Evolutionary conservation across 768 basidiomycete species (phyloP).

Genomic region (Lentinus tigrinus): DNA sequence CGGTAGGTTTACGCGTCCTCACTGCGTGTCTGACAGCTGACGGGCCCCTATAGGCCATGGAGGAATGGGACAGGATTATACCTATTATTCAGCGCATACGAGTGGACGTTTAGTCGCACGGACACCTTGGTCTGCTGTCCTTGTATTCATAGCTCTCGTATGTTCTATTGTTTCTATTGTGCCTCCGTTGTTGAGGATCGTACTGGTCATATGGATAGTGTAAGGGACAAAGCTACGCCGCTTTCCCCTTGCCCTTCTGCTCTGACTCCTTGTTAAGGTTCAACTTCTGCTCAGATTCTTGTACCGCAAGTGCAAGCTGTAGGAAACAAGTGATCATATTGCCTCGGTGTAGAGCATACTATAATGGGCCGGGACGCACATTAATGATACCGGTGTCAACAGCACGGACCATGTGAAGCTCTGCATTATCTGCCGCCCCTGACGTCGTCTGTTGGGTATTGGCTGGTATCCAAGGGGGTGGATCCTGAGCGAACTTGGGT

Average conservation of each 20-base stretch:
- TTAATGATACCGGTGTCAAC: constrained; percentile 85
- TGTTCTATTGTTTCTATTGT: neutral
- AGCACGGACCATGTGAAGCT: constrained; percentile 73
- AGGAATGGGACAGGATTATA: constrained; percentile 96
- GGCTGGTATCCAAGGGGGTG: constrained; percentile 80
- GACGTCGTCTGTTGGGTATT: constrained; percentile 65
- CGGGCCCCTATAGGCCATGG: constrained; percentile 68
- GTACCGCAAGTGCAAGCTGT: constrained; percentile 73
- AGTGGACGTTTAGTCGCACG: constrained; percentile 69
- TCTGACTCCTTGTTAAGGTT: constrained; percentile 20
- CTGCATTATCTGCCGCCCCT: constrained; percentile 61
- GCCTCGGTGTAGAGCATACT: neutral
- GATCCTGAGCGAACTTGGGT: constrained; percentile 48
- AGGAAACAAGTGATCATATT: neutral
- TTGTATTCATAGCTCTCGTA: constrained; percentile 13
- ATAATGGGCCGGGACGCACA: constrained; percentile 40
- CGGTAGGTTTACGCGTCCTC: constrained; percentile 40
- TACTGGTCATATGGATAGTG: neutral
- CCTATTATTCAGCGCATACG: constrained; percentile 91
- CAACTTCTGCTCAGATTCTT: constrained; percentile 77
- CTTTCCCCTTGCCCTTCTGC: constrained; percentile 19
- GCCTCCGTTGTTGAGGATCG: neutral
- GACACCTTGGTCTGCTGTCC: constrained; percentile 5
- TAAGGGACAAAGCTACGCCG: neutral
- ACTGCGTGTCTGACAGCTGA: constrained; percentile 12